Percentiles rank a stretch among this genome's conserved stretches.
Conservation (phyloP, 495 filamentous ascomycete species). For the Saxophila tyrrhenica region DNA sequence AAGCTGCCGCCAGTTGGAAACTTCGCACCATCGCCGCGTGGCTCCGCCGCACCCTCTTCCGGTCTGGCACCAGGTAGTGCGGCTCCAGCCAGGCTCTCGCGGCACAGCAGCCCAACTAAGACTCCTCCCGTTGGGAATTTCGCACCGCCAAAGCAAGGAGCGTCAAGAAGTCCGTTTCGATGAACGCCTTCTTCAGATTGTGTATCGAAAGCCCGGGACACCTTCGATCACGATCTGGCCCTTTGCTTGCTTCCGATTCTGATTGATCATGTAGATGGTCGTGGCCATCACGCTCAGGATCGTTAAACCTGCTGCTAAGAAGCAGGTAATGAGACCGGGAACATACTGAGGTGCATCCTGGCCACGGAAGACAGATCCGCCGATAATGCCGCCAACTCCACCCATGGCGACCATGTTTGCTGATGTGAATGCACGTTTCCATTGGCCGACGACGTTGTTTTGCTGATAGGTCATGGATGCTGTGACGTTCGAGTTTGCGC, state of each 20-base stretch:
- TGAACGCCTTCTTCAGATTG: background rate
- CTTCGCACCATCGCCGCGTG: slow-evolving; percentile 4
- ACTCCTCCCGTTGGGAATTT: background rate
- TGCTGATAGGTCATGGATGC: slow-evolving; percentile 30
- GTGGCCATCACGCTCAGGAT: background rate
- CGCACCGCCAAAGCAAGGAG: background rate
- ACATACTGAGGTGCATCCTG: slow-evolving; percentile 2
- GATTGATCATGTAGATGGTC: background rate
- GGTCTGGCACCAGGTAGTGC: background rate
- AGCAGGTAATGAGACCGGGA: background rate
- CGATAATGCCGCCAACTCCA: slow-evolving; percentile 27
- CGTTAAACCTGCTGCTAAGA: background rate
- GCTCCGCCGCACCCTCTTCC: background rate
- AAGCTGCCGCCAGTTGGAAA: slow-evolving; percentile 6
- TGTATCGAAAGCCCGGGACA: background rate
- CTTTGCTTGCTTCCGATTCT: background rate
- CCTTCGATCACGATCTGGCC: background rate
- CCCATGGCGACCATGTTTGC: slow-evolving; percentile 26
- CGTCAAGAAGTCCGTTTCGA: background rate
- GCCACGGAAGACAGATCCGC: slow-evolving; percentile 20
- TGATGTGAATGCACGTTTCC: slow-evolving; percentile 27
- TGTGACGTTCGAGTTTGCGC: slow-evolving; percentile 51
- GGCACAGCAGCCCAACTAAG: background rate
- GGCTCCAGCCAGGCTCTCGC: background rate
- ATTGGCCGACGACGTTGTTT: slow-evolving; percentile 27